Evolutionary conservation across 345 rosid species (phyloP).

Genomic region (Stellera chamaejasme): DNA sequence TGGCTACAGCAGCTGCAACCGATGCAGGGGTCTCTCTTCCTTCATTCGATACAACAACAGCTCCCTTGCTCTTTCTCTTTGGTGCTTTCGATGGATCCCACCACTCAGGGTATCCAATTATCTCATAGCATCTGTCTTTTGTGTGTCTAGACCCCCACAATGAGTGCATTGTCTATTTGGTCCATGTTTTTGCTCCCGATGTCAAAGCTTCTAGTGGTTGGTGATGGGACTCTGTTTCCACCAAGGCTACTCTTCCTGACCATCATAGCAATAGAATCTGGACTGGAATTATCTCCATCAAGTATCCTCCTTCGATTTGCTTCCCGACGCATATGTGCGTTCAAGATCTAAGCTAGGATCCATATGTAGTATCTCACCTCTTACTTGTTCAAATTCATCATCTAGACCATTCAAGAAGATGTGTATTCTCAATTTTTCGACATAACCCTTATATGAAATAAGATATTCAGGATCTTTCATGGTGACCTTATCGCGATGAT

Average conservation of each 20-base stretch:
- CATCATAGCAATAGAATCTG: background rate
- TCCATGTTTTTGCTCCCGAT: background rate
- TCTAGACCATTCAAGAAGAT: conserved; percentile 5
- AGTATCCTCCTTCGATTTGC: background rate
- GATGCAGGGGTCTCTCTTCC: background rate
- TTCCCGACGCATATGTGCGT: background rate
- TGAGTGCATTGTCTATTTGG: background rate
- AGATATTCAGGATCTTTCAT: conserved; percentile 7
- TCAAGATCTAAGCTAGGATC: background rate
- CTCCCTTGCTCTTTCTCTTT: background rate
- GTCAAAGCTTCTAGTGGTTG: no score
- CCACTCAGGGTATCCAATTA: background rate
- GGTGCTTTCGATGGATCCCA: background rate
- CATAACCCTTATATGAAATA: background rate
- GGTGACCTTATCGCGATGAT: background rate
- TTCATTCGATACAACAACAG: no score
- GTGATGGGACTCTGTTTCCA: no score
- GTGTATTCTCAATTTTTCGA: conserved; percentile 1
- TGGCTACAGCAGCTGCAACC: background rate
- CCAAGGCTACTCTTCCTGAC: background rate
- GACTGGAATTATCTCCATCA: background rate
- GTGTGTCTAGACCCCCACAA: background rate
- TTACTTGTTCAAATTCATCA: background rate
- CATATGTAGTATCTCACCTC: background rate
- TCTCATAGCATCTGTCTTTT: background rate